Evolutionary conservation across 1,284 basidiomycete genomes (phyloP).

Genomic region (Ustilago bromivora): DNA sequence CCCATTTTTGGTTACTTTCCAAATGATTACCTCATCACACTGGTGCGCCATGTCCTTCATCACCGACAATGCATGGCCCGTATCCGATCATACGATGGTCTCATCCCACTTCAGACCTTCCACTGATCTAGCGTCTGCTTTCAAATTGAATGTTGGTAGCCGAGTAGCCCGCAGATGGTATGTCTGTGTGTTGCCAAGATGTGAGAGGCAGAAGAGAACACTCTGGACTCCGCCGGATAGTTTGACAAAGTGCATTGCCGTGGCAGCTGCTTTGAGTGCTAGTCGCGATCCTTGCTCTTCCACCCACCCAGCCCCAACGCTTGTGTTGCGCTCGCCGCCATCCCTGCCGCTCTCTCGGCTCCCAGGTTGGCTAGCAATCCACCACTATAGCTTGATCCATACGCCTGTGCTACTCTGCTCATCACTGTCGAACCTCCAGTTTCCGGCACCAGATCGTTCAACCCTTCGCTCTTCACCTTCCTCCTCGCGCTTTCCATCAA

Average conservation of each 20-base stretch:
- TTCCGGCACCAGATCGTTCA: conserved; percentile 62
- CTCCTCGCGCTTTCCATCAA: conserved; percentile 94
- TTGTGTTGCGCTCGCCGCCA: conserved; percentile 42
- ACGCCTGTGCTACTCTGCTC: conserved; percentile 58
- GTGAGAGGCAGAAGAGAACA: background rate
- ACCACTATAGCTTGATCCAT: conserved; percentile 38
- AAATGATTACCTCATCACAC: too few species aligned
- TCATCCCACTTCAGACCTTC: background rate
- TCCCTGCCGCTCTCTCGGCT: conserved; percentile 34
- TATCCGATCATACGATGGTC: background rate
- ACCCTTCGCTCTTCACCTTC: conserved; percentile 76
- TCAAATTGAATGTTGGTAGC: too few species aligned
- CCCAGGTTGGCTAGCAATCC: conserved; percentile 43
- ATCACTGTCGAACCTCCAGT: conserved; percentile 61
- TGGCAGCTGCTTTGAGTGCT: background rate
- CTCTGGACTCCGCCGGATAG: background rate
- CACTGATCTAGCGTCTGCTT: background rate
- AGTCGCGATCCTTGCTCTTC: conserved; percentile 41
- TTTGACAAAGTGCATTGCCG: background rate
- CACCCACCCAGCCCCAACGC: conserved; percentile 38
- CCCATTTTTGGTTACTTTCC: too few species aligned
- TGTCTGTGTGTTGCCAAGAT: background rate
- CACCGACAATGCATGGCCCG: background rate
- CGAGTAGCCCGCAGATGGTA: background rate
- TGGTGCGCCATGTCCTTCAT: too few species aligned